Percentiles rank a stretch among this genome's conserved stretches.
phyloP scores from a whole-genome alignment of 805 yeast species.

The Wickerhamiella shivajii region DNA sequence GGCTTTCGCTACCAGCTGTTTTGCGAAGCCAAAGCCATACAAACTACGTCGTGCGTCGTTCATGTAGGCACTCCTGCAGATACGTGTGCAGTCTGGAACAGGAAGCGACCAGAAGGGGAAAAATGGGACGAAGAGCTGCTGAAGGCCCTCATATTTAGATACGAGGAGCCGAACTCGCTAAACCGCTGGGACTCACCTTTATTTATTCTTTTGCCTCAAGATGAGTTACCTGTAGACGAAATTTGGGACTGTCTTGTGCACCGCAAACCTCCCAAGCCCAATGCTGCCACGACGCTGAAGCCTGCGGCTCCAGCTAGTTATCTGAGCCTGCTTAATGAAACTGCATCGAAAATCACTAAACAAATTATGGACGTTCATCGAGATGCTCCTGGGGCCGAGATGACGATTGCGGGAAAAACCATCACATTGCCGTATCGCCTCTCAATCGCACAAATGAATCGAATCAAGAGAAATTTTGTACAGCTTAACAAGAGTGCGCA shows the following conservation, averaged over 20 bases:
- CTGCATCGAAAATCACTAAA: conserved; percentile 50
- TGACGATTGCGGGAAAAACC: conserved; percentile 26
- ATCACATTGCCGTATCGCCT: conserved; percentile 55
- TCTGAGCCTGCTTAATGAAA: conserved; percentile 59
- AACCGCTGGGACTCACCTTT: conserved; percentile 92
- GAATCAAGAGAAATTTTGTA: conserved; percentile 74
- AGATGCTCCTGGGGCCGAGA: conserved; percentile 26
- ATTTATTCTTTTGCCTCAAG: conserved; percentile 47
- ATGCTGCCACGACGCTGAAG: conserved; percentile 68
- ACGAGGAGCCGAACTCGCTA: conserved; percentile 81
- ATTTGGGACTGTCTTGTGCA: conserved; percentile 37
- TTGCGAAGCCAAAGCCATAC: conserved; percentile 78
- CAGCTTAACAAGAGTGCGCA: conserved; percentile 65
- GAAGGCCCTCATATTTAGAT: conserved; percentile 61
- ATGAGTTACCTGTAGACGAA: conserved; percentile 42
- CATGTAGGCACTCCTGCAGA: conserved; percentile 61
- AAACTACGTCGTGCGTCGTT: conserved; percentile 70
- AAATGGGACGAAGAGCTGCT: conserved; percentile 54
- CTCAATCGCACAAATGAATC: conserved; percentile 63
- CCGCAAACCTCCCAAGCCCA: conserved; percentile 50
- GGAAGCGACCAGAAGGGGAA: conserved; percentile 17
- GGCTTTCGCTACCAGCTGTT: conserved; percentile 89
- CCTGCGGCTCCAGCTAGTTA: conserved; percentile 68
- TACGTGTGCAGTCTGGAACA: conserved; percentile 50
- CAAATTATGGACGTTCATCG: conserved; percentile 51